Conservation (phyloP, 2,329 filamentous ascomycete species). For the Zasmidium cellare region DNA sequence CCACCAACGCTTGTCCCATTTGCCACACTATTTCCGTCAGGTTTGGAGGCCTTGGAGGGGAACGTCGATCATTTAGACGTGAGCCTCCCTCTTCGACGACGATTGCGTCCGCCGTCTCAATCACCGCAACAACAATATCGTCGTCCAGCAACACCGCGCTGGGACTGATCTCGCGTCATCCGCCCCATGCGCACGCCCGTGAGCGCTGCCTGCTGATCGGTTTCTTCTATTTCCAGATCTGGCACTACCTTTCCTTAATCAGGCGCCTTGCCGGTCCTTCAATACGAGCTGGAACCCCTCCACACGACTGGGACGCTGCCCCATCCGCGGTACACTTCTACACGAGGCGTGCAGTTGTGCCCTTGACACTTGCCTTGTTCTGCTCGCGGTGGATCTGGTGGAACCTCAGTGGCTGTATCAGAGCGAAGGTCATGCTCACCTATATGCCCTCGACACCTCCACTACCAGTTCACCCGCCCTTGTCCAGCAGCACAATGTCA, state of each 20-base stretch:
- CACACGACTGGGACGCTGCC: background rate
- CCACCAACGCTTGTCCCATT: background rate
- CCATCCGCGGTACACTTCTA: slow-evolving; percentile 5
- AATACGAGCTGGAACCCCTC: slow-evolving; percentile 6
- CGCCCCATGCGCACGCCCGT: background rate
- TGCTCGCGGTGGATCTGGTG: slow-evolving; percentile 3
- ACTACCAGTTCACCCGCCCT: slow-evolving; percentile 27
- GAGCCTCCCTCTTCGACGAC: background rate
- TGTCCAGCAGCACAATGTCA: slow-evolving; percentile 43
- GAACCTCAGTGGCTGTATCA: background rate
- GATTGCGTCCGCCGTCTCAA: background rate
- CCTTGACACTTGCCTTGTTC: slow-evolving; percentile 1
- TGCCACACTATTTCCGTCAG: slow-evolving; percentile 1
- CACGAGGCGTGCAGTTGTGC: slow-evolving; percentile 2
- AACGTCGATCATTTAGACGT: background rate
- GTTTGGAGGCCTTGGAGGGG: background rate
- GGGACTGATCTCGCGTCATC: slow-evolving; percentile 6
- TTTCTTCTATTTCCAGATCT: slow-evolving; percentile 3
- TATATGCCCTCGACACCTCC: slow-evolving; percentile 29
- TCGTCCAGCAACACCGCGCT: too few relatives aligned
- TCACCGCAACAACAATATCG: background rate
- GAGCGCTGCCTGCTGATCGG: slow-evolving; percentile 2
- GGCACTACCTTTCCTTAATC: slow-evolving; percentile 4
- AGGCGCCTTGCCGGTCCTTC: slow-evolving; percentile 1
- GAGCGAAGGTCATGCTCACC: slow-evolving; percentile 31